A percentile compares a stretch with the other conserved stretches of the same genome.
Evolutionary conservation across 768 basidiomycete species (phyloP).

Genomic region (Podaxis sp.): DNA sequence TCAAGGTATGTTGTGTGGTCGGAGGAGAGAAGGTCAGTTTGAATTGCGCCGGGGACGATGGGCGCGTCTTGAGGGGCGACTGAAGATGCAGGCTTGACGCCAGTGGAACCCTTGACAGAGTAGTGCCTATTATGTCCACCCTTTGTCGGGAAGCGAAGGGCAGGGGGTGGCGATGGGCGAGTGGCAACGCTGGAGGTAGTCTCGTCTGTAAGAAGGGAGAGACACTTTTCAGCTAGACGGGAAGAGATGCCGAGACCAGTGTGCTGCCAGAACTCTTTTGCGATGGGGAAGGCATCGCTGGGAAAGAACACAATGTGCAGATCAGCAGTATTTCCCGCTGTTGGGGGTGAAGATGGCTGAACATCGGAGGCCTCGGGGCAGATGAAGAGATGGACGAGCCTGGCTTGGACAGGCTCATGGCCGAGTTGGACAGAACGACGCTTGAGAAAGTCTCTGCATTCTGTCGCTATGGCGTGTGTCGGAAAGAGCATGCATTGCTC

Average conservation of each 20-base stretch:
- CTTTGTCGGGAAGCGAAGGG: slow-evolving; percentile 37
- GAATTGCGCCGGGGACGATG: slow-evolving; percentile 4
- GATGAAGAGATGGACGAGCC: slow-evolving; percentile 71
- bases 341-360: slow-evolving; percentile 15
- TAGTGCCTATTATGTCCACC: slow-evolving; percentile 55
- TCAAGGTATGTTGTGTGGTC: slow-evolving; percentile 82
- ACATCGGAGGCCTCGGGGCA: slow-evolving; percentile 49
- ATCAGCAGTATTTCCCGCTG: slow-evolving; percentile 38
- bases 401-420: slow-evolving; percentile 38
- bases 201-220: slow-evolving; percentile 63
- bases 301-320: slow-evolving; percentile 86
- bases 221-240: slow-evolving; percentile 79
- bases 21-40: slow-evolving; percentile 47
- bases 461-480: slow-evolving; percentile 66
- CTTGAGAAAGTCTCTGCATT: slow-evolving; percentile 73
- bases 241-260: slow-evolving; percentile 88
- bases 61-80: slow-evolving; percentile 1
- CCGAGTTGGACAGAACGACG: slow-evolving; percentile 39
- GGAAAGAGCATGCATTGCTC: slow-evolving; percentile 84
- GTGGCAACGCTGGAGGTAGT: slow-evolving; percentile 18
- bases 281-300: slow-evolving; percentile 52
- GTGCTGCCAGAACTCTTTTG: slow-evolving; percentile 97
- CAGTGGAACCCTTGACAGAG: slow-evolving; percentile 32
- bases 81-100: slow-evolving; percentile 16
- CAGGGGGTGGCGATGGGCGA: slow-evolving; percentile 26